A percentile compares a stretch with the other conserved stretches of the same genome.
phyloP scores from a whole-genome alignment of 2,329 filamentous ascomycete species.

The Fonsecaea pedrosoi region DNA sequence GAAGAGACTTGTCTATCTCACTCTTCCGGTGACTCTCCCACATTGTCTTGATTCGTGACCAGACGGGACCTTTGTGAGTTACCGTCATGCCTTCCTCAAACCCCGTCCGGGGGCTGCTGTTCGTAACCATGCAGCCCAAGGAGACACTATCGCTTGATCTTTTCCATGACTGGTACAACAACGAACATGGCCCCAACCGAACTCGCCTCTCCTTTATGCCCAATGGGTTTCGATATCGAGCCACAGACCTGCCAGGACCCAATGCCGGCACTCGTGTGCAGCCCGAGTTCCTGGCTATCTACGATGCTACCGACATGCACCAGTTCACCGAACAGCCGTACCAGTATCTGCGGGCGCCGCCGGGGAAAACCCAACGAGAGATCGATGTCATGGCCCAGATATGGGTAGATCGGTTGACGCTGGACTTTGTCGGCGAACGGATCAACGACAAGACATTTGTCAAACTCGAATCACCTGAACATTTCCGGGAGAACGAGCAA shows the following conservation, averaged over 20 bases:
- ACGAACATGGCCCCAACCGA: slow-evolving; percentile 84
- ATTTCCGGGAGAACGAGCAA: slow-evolving; percentile 64
- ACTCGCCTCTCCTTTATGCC: slow-evolving; percentile 75
- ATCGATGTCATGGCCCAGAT: slow-evolving; percentile 69
- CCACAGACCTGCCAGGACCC: slow-evolving; percentile 60
- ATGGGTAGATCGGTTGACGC: slow-evolving; percentile 73
- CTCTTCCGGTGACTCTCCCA: background rate
- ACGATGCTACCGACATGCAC: slow-evolving; percentile 65
- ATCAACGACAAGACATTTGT: slow-evolving; percentile 51
- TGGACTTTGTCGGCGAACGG: slow-evolving; percentile 67
- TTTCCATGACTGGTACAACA: slow-evolving; percentile 95
- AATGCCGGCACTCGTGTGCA: slow-evolving; percentile 50
- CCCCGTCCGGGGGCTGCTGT: slow-evolving; percentile 71
- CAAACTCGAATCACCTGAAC: slow-evolving; percentile 66
- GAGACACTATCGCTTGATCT: slow-evolving; percentile 44
- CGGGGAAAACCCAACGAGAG: slow-evolving; percentile 64
- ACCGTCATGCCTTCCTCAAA: slow-evolving; percentile 18
- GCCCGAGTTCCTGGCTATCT: slow-evolving; percentile 28
- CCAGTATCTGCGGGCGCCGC: slow-evolving; percentile 55
- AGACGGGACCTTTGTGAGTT: background rate
- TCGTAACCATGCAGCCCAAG: slow-evolving; percentile 81
- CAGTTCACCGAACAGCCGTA: slow-evolving; percentile 75
- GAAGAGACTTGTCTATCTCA: background rate
- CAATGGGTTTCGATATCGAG: slow-evolving; percentile 81
- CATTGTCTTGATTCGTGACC: background rate